These are phyloP conservation scores for Thymus quinquecostatus DNA, from an alignment of 257 asterid species.

Conservation along the genomic window DNA sequence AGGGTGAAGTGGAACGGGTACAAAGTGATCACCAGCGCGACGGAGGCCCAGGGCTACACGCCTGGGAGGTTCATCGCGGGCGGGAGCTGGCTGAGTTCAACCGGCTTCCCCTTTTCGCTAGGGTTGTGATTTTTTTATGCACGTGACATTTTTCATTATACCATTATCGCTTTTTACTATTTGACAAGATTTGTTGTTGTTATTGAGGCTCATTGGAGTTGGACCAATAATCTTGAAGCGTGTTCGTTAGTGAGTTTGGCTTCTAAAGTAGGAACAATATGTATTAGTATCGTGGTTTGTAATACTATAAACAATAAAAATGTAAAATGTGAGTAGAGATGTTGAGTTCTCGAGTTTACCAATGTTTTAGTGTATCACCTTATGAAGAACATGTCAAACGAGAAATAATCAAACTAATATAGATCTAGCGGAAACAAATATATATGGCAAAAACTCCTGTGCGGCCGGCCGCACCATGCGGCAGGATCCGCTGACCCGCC, in stretches of 20 bases:
- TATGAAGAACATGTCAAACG: too few species aligned
- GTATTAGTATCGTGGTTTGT: neutral
- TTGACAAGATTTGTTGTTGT: neutral
- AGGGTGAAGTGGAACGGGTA: constrained; percentile 64
- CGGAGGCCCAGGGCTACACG: constrained; percentile 58
- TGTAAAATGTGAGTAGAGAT: constrained; percentile 8
- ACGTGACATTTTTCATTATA: too few species aligned
- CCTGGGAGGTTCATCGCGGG: constrained; percentile 66
- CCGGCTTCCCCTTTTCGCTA: constrained; percentile 62
- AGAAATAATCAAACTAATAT: too few species aligned
- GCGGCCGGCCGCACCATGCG: too few species aligned
- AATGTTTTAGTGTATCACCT: too few species aligned
- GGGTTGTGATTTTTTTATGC: constrained; percentile 37
- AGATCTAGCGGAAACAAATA: too few species aligned
- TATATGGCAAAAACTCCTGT: too few species aligned
- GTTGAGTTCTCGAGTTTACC: too few species aligned
- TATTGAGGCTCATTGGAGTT: neutral
- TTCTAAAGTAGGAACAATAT: neutral
- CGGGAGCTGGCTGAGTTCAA: constrained; percentile 58
- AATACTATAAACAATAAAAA: neutral
- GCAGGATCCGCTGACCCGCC: too few species aligned
- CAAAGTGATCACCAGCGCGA: constrained; percentile 61
- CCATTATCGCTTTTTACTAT: neutral
- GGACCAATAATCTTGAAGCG: neutral
- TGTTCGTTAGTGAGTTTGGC: neutral